These are phyloP conservation scores for Dryas alaskensis DNA, from an alignment of 306 rosid genomes.

Conservation along the genomic window DNA sequence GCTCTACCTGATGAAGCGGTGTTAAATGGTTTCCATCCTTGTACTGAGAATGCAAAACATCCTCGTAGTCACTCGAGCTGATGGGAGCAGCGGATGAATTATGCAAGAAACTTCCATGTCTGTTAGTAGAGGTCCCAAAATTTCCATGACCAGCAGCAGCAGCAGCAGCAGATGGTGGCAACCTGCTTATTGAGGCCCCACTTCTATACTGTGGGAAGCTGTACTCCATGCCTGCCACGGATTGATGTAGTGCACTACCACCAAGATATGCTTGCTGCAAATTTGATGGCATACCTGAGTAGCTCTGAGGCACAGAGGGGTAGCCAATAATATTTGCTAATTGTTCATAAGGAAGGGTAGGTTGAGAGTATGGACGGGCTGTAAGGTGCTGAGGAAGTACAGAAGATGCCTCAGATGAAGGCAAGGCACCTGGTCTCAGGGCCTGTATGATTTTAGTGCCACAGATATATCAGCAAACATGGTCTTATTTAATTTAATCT, in stretches of 20 bases:
- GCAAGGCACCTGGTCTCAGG: conserved; percentile 32
- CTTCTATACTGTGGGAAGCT: conserved; percentile 27
- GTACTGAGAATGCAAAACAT: conserved; percentile 40
- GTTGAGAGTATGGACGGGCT: conserved; percentile 23
- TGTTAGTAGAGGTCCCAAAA: conserved; percentile 35
- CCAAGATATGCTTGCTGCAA: conserved; percentile 38
- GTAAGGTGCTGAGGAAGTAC: conserved; percentile 23
- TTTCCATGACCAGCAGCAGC: conserved; percentile 34
- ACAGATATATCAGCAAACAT: conserved; percentile 1
- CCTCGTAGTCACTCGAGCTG: conserved; percentile 35
- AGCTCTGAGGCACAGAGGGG: conserved; percentile 34
- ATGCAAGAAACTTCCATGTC: conserved; percentile 33
- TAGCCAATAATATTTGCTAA: conserved; percentile 19
- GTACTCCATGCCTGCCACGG: conserved; percentile 39
- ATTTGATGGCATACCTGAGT: conserved; percentile 25
- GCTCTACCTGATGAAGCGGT: conserved; percentile 52
- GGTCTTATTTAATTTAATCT: background rate
- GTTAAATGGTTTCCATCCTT: conserved; percentile 34
- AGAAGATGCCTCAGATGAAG: conserved; percentile 34
- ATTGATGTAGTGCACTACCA: conserved; percentile 33
- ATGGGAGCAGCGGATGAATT: conserved; percentile 34
- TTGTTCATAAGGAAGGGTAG: conserved; percentile 33
- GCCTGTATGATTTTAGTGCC: conserved; percentile 40
- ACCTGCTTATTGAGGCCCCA: conserved; percentile 26
- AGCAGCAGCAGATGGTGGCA: conserved; percentile 31